Evolutionary conservation across 208 protist genomes (phyloP).

Genomic region (Leishmania lainsoni): DNA sequence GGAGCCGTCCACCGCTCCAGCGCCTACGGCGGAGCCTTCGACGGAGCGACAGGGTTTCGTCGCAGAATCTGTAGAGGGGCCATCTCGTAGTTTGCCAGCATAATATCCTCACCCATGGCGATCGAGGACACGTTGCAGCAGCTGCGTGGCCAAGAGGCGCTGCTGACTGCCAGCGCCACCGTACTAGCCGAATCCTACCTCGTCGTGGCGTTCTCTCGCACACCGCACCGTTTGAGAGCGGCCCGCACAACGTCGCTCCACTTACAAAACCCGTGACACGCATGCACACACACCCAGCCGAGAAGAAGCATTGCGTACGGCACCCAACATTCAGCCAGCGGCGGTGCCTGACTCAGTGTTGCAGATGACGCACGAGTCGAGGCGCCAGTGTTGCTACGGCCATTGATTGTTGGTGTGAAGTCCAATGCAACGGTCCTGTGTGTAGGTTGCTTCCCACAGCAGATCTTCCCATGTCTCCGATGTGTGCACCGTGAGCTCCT

Average conservation of each 20-base stretch:
- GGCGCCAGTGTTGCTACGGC: not conserved
- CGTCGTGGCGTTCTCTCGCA: not conserved
- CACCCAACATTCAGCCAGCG: not conserved
- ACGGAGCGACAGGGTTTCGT: not conserved
- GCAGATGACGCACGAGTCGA: not conserved
- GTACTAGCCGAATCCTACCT: not conserved
- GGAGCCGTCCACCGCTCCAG: not conserved
- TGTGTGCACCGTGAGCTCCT: too few relatives aligned
- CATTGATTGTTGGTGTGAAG: not conserved
- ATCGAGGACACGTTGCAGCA: too few relatives aligned
- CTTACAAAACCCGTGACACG: not conserved
- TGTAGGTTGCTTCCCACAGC: too few relatives aligned
- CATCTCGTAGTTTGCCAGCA: not conserved
- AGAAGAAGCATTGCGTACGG: constrained; percentile 10
- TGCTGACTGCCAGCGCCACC: not conserved
- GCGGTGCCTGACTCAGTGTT: not conserved
- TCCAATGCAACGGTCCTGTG: not conserved
- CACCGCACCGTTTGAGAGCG: constrained; percentile 8
- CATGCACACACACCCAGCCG: constrained; percentile 3
- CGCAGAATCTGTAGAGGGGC: not conserved
- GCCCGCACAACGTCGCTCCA: not conserved
- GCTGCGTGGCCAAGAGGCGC: not conserved
- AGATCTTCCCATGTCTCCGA: too few relatives aligned
- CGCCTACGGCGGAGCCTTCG: not conserved
- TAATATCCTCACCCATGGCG: not conserved